These are phyloP conservation scores for Punica granatum DNA, from an alignment of 345 rosid genomes.

Conservation along the genomic window DNA sequence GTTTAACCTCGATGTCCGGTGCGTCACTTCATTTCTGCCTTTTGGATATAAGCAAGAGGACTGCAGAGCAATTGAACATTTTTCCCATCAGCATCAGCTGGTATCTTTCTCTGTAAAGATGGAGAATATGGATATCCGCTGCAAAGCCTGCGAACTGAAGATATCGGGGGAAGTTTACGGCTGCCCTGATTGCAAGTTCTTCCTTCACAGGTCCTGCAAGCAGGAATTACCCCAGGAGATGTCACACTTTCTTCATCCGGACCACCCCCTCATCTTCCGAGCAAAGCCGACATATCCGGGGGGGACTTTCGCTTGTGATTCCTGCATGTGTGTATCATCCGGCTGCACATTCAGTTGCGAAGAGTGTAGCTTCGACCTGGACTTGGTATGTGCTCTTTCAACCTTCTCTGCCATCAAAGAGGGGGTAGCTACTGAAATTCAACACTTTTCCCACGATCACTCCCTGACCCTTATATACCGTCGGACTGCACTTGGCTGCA, in stretches of 20 bases:
- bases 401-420: not conserved
- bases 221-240: not conserved
- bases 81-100: not conserved
- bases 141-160: too few relatives aligned
- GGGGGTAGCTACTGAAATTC: not conserved
- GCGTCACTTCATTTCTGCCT: not conserved
- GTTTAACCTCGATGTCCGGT: not conserved
- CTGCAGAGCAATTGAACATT: not conserved
- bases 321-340: too few relatives aligned
- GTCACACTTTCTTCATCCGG: not conserved
- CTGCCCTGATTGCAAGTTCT: not conserved
- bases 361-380: not conserved
- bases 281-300: not conserved
- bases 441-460: not conserved
- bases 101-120: too few relatives aligned
- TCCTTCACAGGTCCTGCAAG: slow-evolving; percentile 1
- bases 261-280: not conserved
- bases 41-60: not conserved
- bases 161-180: too few relatives aligned
- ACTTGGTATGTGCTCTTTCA: too few relatives aligned
- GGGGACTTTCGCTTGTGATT: not conserved
- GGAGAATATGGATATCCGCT: too few relatives aligned
- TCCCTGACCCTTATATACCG: not conserved
- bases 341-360: too few relatives aligned
- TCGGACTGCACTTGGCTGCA: too few relatives aligned